Base-by-base conservation (phyloP, 2,329 filamentous ascomycete genomes). In the Fusarium dimerum region DNA sequence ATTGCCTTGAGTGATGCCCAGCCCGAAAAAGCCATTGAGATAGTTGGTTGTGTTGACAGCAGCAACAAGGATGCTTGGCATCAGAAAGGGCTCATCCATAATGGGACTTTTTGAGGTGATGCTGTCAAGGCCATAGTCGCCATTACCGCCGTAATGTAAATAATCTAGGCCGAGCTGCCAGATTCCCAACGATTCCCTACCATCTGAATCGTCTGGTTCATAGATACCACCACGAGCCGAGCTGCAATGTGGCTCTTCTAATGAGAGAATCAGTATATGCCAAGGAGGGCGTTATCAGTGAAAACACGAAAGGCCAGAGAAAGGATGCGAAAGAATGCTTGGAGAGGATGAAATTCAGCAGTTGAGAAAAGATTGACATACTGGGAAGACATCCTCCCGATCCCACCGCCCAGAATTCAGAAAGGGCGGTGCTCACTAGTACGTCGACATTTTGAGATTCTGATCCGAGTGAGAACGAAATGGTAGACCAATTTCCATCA, bases 401-500 rank as follows among this genome's bases (percentile, higher is more conserved):
- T 47, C 85, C 78, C 39, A 91, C 74, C 3, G 84, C 79, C 87
- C 87, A 90, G 41, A 87, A 84, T 68, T 90, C 87, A 36, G 88
- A 89, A 40, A 86, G 77, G 12, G 81, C 79, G 6, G 87, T 91
- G 63, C 86, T 90, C 47, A 86, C 77, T 12, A 77, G 65, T 32
- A 77, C 68, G 58, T 74, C 68, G 53, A 76, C 64, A 10, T 59
- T 30, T 48, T 73, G 66, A 7, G 62, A 63, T 10, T 69, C 60
- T 17, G 73, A 69, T 81, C 76, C 61, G 74, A 80, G 54, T 6
- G 61, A 54, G 43, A 92, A 75, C 12, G 76, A 77, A 58, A 90
- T 83, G 7, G 86, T 83, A 15, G 87, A 90, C 89, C 89, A 92
- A 56, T 79, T 79, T 10, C 87, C 87, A 66, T 90, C 87, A 58